phyloP scores from a whole-genome alignment of 106 monocot species.

The Dendrobium nobile region DNA sequence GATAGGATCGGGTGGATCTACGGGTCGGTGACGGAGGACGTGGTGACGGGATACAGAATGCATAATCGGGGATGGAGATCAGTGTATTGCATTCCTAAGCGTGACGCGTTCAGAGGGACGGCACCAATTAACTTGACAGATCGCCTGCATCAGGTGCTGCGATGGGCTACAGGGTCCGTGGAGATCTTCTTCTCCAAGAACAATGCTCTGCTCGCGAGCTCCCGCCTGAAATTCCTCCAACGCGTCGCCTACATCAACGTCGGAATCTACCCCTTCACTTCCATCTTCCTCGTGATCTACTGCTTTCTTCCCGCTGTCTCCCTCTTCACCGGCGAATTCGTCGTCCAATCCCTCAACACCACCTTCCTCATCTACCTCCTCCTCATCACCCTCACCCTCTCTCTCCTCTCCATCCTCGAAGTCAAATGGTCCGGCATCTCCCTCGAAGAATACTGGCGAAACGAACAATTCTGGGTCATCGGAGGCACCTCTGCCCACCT shows the following conservation, averaged over 20 bases:
- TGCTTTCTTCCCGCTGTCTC: conserved; percentile 86
- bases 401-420: conserved; percentile 65
- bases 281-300: conserved; percentile 76
- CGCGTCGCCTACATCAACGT: conserved; percentile 88
- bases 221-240: conserved; percentile 74
- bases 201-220: conserved; percentile 62
- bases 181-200: conserved; percentile 89
- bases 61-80: conserved; percentile 87
- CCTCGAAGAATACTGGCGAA: conserved; percentile 83
- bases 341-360: conserved; percentile 55
- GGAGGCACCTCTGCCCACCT: conserved; percentile 89
- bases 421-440: conserved; percentile 86
- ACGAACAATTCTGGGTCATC: conserved; percentile 94
- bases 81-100: conserved; percentile 74
- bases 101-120: conserved; percentile 80
- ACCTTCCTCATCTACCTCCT: conserved; percentile 83
- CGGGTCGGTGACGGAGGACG: conserved; percentile 92
- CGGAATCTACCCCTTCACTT: conserved; percentile 93
- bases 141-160: conserved; percentile 75
- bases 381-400: conserved; percentile 65
- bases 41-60: conserved; percentile 90
- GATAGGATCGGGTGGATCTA: conserved; percentile 80
- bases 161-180: conserved; percentile 90
- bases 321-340: conserved; percentile 82
- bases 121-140: conserved; percentile 92